Evolutionary conservation across 352 stramenopile genomes (phyloP).

Genomic region (Globisporangium radiosum): DNA sequence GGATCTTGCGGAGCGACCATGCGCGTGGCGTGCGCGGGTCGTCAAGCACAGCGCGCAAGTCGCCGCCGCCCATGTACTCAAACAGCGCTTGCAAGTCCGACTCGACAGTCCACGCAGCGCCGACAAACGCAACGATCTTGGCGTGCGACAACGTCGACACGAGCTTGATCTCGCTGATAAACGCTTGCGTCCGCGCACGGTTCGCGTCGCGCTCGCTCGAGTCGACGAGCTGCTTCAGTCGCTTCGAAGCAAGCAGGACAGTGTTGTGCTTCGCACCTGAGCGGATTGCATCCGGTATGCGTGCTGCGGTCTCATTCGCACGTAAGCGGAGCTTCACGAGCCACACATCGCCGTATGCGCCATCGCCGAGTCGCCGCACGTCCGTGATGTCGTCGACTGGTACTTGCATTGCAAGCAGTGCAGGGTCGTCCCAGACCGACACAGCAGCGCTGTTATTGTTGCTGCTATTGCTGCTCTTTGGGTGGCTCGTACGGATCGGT

Average conservation of each 20-base stretch:
- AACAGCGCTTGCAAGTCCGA: constrained; percentile 48
- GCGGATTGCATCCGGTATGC: too few species aligned
- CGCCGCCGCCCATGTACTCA: constrained; percentile 57
- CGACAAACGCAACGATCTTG: constrained; percentile 37
- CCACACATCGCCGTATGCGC: constrained; percentile 2
- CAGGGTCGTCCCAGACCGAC: constrained; percentile 37
- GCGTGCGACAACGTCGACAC: too few species aligned
- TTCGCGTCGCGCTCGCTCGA: constrained; percentile 16
- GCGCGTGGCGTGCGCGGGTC: constrained; percentile 5
- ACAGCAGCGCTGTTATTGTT: not conserved
- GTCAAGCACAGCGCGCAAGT: constrained; percentile 33
- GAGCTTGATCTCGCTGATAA: constrained; percentile 18
- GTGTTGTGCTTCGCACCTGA: not conserved
- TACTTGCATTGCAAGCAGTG: constrained; percentile 35
- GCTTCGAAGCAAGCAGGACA: constrained; percentile 16
- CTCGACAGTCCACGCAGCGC: constrained; percentile 45
- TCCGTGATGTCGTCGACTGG: constrained; percentile 38
- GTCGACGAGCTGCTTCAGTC: constrained; percentile 15
- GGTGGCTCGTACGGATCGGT: too few species aligned
- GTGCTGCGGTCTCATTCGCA: too few species aligned
- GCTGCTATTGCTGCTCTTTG: too few species aligned
- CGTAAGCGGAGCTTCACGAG: constrained; percentile 2
- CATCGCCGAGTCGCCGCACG: constrained; percentile 8
- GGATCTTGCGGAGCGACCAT: constrained; percentile 41
- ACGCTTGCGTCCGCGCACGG: constrained; percentile 25